phyloP scores from a whole-genome alignment of 345 rosid genomes.

The Arabidopsis arenosa region DNA sequence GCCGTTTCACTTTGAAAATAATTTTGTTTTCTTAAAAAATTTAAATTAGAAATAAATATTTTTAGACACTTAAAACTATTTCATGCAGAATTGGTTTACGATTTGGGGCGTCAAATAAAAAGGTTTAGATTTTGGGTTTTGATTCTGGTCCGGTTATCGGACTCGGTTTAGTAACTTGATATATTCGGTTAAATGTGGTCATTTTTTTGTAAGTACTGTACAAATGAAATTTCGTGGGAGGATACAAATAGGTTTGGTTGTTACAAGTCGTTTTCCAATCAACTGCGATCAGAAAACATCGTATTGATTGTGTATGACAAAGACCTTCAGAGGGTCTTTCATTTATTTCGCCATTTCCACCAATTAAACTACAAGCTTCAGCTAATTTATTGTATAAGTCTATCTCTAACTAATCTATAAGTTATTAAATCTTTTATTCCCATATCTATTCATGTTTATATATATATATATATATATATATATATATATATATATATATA shows the following conservation, averaged over 20 bases:
- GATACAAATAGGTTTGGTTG: slow-evolving; percentile 3
- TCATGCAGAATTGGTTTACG: slow-evolving; percentile 1
- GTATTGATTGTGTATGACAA: slow-evolving; percentile 6
- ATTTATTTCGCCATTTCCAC: background rate
- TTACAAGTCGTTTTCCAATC: background rate
- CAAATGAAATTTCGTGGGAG: background rate
- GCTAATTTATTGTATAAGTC: background rate
- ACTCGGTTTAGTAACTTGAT: slow-evolving; percentile 4
- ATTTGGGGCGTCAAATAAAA: background rate
- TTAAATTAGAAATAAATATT: too few species aligned
- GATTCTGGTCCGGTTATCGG: background rate
- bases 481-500: background rate
- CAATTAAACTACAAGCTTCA: background rate
- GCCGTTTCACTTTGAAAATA: background rate
- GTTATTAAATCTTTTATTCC: background rate
- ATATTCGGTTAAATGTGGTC: background rate
- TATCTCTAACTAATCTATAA: background rate
- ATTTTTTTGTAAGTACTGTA: background rate
- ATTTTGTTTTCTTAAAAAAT: too few species aligned
- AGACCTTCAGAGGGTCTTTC: background rate
- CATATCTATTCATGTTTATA: background rate
- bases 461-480: background rate
- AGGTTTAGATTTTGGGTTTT: background rate
- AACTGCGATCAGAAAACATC: background rate
- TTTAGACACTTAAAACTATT: background rate